Evolutionary conservation across 331 rosid genomes (phyloP).

Genomic region (Pyrus hybrid): DNA sequence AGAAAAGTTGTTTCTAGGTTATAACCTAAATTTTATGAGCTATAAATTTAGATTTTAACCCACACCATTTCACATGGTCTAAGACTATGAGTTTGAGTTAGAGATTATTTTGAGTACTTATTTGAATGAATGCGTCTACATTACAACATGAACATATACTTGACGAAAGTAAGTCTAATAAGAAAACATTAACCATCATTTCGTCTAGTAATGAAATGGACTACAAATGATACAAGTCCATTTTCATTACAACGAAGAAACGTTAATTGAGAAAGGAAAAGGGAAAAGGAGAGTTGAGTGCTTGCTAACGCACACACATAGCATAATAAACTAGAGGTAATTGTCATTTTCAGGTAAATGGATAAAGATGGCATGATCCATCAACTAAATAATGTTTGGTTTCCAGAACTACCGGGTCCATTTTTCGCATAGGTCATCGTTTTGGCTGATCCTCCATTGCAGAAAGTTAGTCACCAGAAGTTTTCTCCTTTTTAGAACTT

Average conservation of each 20-base stretch:
- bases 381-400: constrained; percentile 9
- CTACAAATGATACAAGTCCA: background rate
- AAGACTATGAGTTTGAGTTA: background rate
- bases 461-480: constrained; percentile 19
- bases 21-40: too few relatives aligned
- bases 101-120: too few relatives aligned
- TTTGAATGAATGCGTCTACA: background rate
- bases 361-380: constrained; percentile 15
- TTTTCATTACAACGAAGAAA: background rate
- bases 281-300: background rate
- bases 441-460: background rate
- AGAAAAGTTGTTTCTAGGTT: too few relatives aligned
- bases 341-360: constrained; percentile 3
- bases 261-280: background rate
- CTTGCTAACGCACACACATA: background rate
- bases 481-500: background rate
- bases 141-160: background rate
- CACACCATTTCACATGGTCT: too few relatives aligned
- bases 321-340: constrained; percentile 1
- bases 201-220: background rate
- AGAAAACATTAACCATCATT: background rate
- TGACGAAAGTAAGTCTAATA: background rate
- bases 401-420: background rate
- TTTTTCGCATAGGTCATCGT: background rate
- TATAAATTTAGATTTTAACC: too few relatives aligned